Evolutionary conservation across 805 yeast genomes (phyloP), one percentile per base, ranked within the genome.

Genomic region (Komagataella pastoris): DNA sequence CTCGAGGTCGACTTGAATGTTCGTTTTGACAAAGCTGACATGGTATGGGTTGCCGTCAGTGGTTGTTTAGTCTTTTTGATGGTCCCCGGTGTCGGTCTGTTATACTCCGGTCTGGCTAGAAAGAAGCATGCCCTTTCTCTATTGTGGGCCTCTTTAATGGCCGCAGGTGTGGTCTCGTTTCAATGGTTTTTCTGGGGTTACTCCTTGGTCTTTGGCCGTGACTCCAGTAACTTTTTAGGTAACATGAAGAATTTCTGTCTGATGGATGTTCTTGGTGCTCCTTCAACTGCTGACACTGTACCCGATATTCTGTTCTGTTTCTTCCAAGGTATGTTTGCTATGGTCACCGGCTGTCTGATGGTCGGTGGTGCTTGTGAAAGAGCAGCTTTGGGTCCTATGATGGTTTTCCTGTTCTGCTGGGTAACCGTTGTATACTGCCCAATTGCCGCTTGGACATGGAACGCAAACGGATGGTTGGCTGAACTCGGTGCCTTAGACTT

Each of bases 111-210:
- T 57, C 71, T 93, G 55, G 83, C 96, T 14, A 81, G 99, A 68
- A 91, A 91, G 68, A 88, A 90, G 68, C 97, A 93, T 61, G 96
- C 97, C n/a, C 72, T 93, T 52, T 87, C 97, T 6, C 73, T 93
- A 50, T 71, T 93, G 50, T 93, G 97, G 97, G 93, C 96, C 21
- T 83, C 96, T 6, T 71, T 93, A 64, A 89, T 88, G 86, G 88
- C 95, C 18, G 81, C 81, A 18, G 82, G 93, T 58, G 72, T 91
- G 36, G 81, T 89, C 6, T 70, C 85, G 1, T 88, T 93, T 78
- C 97, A 93, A 67, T 91, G 99, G 98, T 93, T 89, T 69, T 90
- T 89, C 73, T 89, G 97, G 97, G 99, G 98, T 56, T 91, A 86
- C 69, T 87, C 97, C 12, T 75, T 93, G 53, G 83, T 88, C 17